Percentiles rank a stretch among this genome's conserved stretches.
Conservation (phyloP, 1,139 yeast species). For the Sugiyamaella neomexicana region DNA sequence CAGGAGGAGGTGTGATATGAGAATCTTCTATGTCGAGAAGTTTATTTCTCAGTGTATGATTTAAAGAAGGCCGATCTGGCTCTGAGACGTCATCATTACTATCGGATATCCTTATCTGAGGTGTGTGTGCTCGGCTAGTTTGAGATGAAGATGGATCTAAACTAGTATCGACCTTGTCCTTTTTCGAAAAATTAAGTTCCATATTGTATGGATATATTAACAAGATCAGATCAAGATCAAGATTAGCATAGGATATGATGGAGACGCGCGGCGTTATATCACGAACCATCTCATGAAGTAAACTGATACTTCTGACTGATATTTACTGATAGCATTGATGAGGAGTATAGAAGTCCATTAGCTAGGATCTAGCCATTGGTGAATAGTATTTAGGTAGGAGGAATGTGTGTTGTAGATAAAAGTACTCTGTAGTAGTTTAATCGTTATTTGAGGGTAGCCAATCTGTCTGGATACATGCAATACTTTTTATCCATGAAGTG, state of each 20-base stretch:
- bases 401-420: no score
- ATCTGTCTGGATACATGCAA: no score
- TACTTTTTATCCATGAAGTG: no score
- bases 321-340: no score
- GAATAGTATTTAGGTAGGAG: no score
- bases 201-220: not conserved
- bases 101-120: not conserved
- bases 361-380: no score
- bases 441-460: no score
- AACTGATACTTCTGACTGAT: no score
- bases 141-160: not conserved
- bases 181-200: not conserved
- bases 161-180: not conserved
- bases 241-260: no score
- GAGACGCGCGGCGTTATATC: not conserved
- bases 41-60: slow-evolving; percentile 4
- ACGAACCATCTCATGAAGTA: not conserved
- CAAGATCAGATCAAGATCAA: no score
- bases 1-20: not conserved
- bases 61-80: not conserved
- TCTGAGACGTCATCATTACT: not conserved
- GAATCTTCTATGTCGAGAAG: slow-evolving; percentile 10
- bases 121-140: not conserved
- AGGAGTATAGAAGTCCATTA: no score
- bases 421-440: no score